These are phyloP conservation scores for Eucalyptus lansdowneana DNA, from an alignment of 345 rosid genomes.

Conservation along the genomic window DNA sequence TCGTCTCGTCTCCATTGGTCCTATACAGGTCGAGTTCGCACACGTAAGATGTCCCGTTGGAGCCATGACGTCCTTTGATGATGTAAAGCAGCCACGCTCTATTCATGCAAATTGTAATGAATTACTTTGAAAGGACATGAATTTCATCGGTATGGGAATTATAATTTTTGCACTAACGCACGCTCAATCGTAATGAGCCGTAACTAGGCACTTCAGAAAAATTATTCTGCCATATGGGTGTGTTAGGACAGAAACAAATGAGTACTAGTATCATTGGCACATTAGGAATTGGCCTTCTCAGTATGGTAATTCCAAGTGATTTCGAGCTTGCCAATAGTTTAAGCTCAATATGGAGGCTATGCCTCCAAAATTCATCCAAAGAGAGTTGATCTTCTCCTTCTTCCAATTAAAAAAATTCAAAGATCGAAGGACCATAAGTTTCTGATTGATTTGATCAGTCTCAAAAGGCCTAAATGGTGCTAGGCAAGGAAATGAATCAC, in stretches of 20 bases:
- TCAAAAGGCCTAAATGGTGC: not conserved
- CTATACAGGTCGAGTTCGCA: too few species aligned
- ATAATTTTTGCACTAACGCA: not conserved
- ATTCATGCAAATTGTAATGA: too few species aligned
- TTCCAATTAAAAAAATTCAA: not conserved
- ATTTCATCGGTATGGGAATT: not conserved
- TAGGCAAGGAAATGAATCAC: not conserved
- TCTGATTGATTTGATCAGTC: not conserved
- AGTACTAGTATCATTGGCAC: not conserved
- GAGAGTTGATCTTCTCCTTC: not conserved
- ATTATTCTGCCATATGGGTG: not conserved
- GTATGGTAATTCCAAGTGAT: not conserved
- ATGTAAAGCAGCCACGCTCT: too few species aligned
- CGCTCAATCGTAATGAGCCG: not conserved
- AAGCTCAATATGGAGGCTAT: not conserved
- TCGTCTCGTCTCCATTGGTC: too few species aligned
- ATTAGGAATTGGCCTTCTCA: not conserved
- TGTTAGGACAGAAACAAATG: not conserved
- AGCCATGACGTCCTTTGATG: too few species aligned
- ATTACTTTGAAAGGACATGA: not conserved
- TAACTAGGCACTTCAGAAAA: not conserved
- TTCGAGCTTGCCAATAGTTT: not conserved
- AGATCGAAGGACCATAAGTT: not conserved
- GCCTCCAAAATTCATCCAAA: not conserved
- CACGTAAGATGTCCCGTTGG: too few species aligned